phyloP scores from a whole-genome alignment of 257 asterid species.

The Asclepias syriaca region DNA sequence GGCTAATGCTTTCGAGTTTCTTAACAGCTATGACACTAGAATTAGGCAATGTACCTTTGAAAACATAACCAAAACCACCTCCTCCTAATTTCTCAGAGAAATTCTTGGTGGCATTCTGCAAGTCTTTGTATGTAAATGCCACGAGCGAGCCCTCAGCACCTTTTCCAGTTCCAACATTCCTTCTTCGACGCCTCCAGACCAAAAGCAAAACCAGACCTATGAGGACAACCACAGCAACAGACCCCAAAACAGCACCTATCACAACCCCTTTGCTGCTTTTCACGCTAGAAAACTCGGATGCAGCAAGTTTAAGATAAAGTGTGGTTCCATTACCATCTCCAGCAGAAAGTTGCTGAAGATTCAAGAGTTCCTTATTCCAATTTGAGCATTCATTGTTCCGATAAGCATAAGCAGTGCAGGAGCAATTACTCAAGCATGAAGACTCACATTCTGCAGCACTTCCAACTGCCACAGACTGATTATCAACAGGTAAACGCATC shows the following conservation, averaged over 20 bases:
- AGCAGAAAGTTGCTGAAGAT: conserved; percentile 19
- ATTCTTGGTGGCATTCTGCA: conserved; percentile 40
- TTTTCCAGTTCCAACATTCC: conserved; percentile 14
- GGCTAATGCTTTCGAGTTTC: conserved; percentile 46
- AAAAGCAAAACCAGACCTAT: conserved; percentile 19
- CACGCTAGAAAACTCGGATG: conserved; percentile 23
- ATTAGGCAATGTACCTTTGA: conserved; percentile 42
- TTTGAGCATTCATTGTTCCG: conserved; percentile 15
- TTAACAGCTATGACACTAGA: conserved; percentile 45
- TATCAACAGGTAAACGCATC: conserved; percentile 16
- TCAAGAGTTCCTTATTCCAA: conserved; percentile 17
- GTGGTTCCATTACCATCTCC: conserved; percentile 25
- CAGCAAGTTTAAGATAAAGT: conserved; percentile 26
- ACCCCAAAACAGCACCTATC: conserved; percentile 33
- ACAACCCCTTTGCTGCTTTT: conserved; percentile 22
- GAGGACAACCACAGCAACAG: conserved; percentile 20
- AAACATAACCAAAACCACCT: conserved; percentile 55
- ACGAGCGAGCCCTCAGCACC: conserved; percentile 31
- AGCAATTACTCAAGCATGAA: conserved; percentile 36
- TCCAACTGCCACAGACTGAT: conserved; percentile 15
- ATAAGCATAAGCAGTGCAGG: conserved; percentile 41
- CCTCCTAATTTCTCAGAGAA: conserved; percentile 47
- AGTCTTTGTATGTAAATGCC: conserved; percentile 32
- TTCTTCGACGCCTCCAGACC: conserved; percentile 19
- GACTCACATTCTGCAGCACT: conserved; percentile 33